Evolutionary conservation across 192 early-diverging fungal genomes (phyloP).

Genomic region (Coemansia sp.): DNA sequence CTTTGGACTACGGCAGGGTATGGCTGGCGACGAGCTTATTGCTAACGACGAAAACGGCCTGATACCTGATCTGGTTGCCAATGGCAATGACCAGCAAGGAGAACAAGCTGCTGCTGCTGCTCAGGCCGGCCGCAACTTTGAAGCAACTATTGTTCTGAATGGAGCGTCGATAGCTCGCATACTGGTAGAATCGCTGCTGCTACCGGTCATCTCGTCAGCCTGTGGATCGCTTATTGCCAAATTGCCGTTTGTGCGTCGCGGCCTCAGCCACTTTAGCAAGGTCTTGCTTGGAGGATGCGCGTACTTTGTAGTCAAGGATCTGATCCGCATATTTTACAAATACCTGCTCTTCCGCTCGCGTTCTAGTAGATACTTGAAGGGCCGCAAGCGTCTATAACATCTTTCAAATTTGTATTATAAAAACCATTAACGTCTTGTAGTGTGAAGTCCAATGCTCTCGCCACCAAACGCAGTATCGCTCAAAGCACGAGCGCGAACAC

Average conservation of each 20-base stretch:
- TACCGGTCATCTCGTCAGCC: slow-evolving; percentile 69
- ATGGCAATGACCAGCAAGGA: slow-evolving; percentile 18
- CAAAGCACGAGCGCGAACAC: slow-evolving; percentile 36
- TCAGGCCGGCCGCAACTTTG: slow-evolving; percentile 38
- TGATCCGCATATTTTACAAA: slow-evolving; percentile 62
- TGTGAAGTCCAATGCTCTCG: slow-evolving; percentile 34
- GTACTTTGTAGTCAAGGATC: slow-evolving; percentile 65
- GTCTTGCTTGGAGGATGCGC: slow-evolving; percentile 61
- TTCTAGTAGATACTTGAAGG: slow-evolving; percentile 45
- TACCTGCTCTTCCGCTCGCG: slow-evolving; percentile 58
- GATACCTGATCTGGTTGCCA: background rate
- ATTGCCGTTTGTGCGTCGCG: slow-evolving; percentile 56
- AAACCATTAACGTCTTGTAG: background rate
- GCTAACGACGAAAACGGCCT: background rate
- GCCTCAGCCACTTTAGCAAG: slow-evolving; percentile 61
- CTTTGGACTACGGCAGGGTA: slow-evolving; percentile 19
- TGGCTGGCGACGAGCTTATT: background rate
- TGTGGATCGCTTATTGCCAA: slow-evolving; percentile 61
- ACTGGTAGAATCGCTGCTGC: slow-evolving; percentile 66
- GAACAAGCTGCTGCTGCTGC: background rate
- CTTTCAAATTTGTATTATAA: background rate
- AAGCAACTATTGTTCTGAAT: slow-evolving; percentile 63
- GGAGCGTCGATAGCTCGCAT: slow-evolving; percentile 61
- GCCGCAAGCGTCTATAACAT: slow-evolving; percentile 41
- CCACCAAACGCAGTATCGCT: slow-evolving; percentile 29